Evolutionary conservation across 2,329 filamentous ascomycete genomes (phyloP), one percentile per base, ranked within the genome.

Genomic region (Rutstroemia sydowiana): DNA sequence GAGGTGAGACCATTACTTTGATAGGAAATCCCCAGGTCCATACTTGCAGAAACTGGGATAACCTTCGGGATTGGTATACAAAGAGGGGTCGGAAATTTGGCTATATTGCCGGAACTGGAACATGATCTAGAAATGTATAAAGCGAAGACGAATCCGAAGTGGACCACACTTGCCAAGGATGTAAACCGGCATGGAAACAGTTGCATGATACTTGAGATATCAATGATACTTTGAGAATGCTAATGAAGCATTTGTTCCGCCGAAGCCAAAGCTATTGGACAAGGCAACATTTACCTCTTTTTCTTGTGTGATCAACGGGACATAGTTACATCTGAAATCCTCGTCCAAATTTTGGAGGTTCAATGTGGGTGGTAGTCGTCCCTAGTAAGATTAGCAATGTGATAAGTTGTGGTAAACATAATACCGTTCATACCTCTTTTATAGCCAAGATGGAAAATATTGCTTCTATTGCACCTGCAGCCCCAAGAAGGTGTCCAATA

Each of bases 261-360:
- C 93, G 71, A 98, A 98, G 0, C 93, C 93, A 71, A 98, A 98
- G 66, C 92, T 97, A 65, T 98, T 98, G 3, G 88, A 93, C 53
- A 98, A 63, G 5, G 87, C 88, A 20, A 92, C 84, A 52, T 81
- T 72, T 10, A 97, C 80, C 2, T 74, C 66, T 58, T 81, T 83
- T 48, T 85, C 69, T 68, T 96, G 91, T 0, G 89, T 77, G 42
- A 73, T 65, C 3, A 82, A 74, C 0, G 90, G 81, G 3, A 95
- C 83, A 67, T 96, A 92, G 65, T 97, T 96, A 72, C 92, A 95
- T 57, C 82, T 73, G 49, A 88, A 85, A 3, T 82, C 77, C 1
- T 81, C 75, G 40, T 84, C 80, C 5, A 83, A 76, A 6, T 78
- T 77, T 9, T 82, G 72, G 2, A 98, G 72, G 62, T 98, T 97